A percentile compares a stretch with the other conserved stretches of the same genome.
Evolutionary conservation across 805 yeast species (phyloP).

Genomic region (Geotrichum ghanense): DNA sequence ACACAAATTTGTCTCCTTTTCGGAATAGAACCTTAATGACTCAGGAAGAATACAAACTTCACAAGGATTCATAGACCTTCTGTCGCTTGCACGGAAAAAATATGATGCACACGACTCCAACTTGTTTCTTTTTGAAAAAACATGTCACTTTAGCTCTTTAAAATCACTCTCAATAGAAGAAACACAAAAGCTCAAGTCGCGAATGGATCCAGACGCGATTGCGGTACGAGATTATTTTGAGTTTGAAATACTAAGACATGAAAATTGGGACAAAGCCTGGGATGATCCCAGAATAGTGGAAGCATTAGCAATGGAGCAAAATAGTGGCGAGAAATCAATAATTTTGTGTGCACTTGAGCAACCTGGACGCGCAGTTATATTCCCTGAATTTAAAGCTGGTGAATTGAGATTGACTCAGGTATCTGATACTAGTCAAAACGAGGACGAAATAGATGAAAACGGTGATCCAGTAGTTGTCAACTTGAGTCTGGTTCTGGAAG

Average conservation of each 20-base stretch:
- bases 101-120: neutral
- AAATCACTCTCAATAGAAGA: too few relatives aligned
- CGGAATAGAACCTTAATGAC: neutral
- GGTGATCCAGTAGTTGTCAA: constrained; percentile 4
- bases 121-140: neutral
- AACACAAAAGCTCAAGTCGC: constrained; percentile 11
- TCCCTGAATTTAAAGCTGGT: constrained; percentile 13
- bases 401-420: constrained; percentile 5
- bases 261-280: neutral
- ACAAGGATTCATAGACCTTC: neutral
- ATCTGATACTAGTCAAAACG: neutral
- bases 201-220: constrained; percentile 10
- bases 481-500: constrained; percentile 4
- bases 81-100: neutral
- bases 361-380: constrained; percentile 15
- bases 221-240: constrained; percentile 10
- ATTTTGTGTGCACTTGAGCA: constrained; percentile 15
- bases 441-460: constrained; percentile 1
- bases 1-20: too few relatives aligned
- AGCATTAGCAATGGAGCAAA: constrained; percentile 3
- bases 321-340: constrained; percentile 6
- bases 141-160: too few relatives aligned
- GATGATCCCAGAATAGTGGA: neutral
- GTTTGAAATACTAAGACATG: constrained; percentile 2
- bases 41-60: neutral